Base-by-base conservation (phyloP, 106 monocot genomes). In the Platanthera guangdongensis region DNA sequence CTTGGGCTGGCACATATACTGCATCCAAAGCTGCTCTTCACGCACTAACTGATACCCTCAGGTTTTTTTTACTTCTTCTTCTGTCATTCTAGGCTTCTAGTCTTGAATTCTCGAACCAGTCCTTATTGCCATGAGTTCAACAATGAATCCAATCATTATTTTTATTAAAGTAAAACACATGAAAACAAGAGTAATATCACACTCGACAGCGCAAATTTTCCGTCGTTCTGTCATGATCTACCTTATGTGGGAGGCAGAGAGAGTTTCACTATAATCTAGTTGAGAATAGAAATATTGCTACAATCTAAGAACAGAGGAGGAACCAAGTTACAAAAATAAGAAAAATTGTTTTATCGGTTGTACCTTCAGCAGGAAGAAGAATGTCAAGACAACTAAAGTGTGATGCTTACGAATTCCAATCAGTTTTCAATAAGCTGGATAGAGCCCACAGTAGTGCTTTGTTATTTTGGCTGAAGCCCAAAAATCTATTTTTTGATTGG, bases 1-100 rank as follows among this genome's bases (percentile, higher is more conserved):
- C 97, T 50, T 95, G 95, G 95, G 90, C 92, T 9, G 95, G 95
- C 79, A 85, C 60, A 62, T 99, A 94, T 80, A 77, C 92, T 55
- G 84, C 97, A 67, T 88, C 97, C 67, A 89, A 94, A 89, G 88
- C 92, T 82, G 83, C 93, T 77, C 30, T 90, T 81, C 93, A 96
- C 82, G 88, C 91, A 49, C 52, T 93, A 69, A 89, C 84, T 0
- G 94, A 97, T 81, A 88, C 81, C 14, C 84, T 97, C 53, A 97
- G 94, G 97, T 94, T 73, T 30, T 1, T 65, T 4, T 19, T 70
- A 30, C 9, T 53, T 30, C n/a, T 13, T 5, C 50, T 72, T 72
- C 6, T 73, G 15, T 28, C 28, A 30, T 79, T 70, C 14, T 46
- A 4, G 11, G 47, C 25, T 80, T 22, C 47, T n/a, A 30, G 25